Conservation (phyloP, 305 asterid species). For the Solanum aculeatissimum region DNA sequence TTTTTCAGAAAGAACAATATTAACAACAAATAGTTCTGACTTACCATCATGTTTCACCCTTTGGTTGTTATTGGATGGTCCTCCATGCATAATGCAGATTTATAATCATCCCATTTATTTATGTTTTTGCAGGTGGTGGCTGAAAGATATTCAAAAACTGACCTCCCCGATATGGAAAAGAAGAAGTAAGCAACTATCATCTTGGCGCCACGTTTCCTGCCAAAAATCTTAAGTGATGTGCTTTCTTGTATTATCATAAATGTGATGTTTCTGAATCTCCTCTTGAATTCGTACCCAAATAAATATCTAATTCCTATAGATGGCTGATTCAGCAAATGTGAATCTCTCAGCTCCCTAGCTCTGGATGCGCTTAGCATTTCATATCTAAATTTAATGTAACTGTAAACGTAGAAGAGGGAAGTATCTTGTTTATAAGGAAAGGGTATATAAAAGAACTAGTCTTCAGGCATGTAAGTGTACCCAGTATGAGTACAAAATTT, state of each 20-base stretch:
- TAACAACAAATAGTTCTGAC: background rate
- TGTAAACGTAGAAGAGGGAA: background rate
- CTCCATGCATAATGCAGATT: background rate
- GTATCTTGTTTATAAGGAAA: background rate
- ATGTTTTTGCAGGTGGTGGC: conserved; percentile 57
- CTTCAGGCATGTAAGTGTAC: background rate
- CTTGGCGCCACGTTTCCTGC: background rate
- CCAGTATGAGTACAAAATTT: background rate
- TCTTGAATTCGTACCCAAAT: background rate
- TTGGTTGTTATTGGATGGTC: background rate
- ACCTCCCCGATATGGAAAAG: conserved; percentile 92
- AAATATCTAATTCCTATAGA: background rate
- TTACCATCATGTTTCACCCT: background rate
- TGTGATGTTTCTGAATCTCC: background rate
- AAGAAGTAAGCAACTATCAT: conserved; percentile 49
- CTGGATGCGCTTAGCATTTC: background rate
- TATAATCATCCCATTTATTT: background rate
- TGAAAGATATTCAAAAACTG: conserved; percentile 70
- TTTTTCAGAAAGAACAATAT: background rate
- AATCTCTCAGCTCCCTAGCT: background rate
- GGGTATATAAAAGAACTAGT: background rate
- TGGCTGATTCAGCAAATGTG: background rate
- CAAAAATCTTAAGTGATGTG: background rate
- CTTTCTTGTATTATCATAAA: background rate
- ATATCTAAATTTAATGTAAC: background rate